Evolutionary conservation across 2,329 filamentous ascomycete species (phyloP), one percentile per base, ranked within the genome.

Genomic region (Dactylella cylindrospora): DNA sequence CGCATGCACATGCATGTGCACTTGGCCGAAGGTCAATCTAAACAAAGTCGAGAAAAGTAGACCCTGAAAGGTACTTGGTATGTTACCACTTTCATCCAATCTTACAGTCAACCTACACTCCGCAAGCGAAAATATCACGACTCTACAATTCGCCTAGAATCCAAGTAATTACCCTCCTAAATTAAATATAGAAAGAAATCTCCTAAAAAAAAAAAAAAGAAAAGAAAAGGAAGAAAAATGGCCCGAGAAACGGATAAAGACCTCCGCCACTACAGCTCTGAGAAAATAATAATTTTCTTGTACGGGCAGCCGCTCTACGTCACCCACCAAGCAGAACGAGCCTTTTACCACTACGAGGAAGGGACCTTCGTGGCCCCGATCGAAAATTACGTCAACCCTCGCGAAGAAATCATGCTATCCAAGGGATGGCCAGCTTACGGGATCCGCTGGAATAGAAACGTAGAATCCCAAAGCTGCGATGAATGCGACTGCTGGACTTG

Each of bases 401-500:
- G 25, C 5, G 33, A 47, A 5, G n/a, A 33, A 10, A 29, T 47
- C 10, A 17, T 47, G n/a, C 19, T 19, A 19, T 12, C 4, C 2
- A 40, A 22, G 12, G 28, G 39, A 5, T 12, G 22, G 5, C 1
- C 10, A 10, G 3, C 6, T 1, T 40, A 33, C 1, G 17, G 40
- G 8, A 33, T 13, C 7, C 6, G 1, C 3, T 61, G 54, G 54
- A 33, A 33, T n/a, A n/a, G 43, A 13, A 44, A 6, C 13, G 23
- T 57, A 10, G 52, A 57, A 23, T n/a, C n/a, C n/a, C 17, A 32
- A 17, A 23, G 35, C 6, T 57, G 52, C 22, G 36, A 31, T 36
- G 44, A 44, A 2, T 59, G 53, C 28, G 53, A 59, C 7, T 57
- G 52, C 26, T 57, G 35, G 43, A 22, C 36, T 17, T 57, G 52